Percentiles rank a stretch among this genome's conserved stretches.
Evolutionary conservation across 2,329 filamentous ascomycete species (phyloP).

Genomic region (Colletotrichum orchidophilum): DNA sequence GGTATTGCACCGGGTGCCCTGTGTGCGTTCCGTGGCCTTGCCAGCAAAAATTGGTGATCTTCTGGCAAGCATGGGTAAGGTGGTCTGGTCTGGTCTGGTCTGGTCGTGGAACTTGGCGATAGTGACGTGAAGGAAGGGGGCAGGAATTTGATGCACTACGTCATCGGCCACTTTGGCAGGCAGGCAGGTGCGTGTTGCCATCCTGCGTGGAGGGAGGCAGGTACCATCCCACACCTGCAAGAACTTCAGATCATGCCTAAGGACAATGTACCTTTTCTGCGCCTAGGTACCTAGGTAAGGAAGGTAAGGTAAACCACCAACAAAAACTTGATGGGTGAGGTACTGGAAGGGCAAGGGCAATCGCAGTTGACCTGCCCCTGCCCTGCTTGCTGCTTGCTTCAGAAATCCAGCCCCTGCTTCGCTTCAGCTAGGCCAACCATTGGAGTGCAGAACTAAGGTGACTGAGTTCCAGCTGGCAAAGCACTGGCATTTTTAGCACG

Average conservation of each 20-base stretch:
- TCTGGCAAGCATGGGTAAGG: not conserved
- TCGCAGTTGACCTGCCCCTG: not conserved
- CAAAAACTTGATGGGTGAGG: too few species aligned
- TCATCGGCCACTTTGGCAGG: constrained; percentile 6
- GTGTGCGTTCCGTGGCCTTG: not conserved
- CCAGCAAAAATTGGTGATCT: not conserved
- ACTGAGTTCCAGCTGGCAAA: constrained; percentile 16
- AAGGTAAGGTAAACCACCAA: too few species aligned
- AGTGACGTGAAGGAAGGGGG: constrained; percentile 29
- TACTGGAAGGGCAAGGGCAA: not conserved
- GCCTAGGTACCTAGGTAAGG: too few species aligned
- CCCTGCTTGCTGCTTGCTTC: not conserved
- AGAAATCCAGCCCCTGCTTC: not conserved
- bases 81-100: not conserved
- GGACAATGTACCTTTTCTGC: not conserved
- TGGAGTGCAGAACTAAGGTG: not conserved
- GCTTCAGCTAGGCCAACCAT: not conserved
- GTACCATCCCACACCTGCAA: not conserved
- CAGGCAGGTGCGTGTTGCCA: not conserved
- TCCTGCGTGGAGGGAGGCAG: not conserved
- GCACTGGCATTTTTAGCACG: constrained; percentile 11
- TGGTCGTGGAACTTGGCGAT: constrained; percentile 17
- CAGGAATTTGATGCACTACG: constrained; percentile 28
- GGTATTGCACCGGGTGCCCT: not conserved
- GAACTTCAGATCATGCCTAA: not conserved